phyloP scores from a whole-genome alignment of 495 filamentous ascomycete genomes.

The Amorphotheca resinae region DNA sequence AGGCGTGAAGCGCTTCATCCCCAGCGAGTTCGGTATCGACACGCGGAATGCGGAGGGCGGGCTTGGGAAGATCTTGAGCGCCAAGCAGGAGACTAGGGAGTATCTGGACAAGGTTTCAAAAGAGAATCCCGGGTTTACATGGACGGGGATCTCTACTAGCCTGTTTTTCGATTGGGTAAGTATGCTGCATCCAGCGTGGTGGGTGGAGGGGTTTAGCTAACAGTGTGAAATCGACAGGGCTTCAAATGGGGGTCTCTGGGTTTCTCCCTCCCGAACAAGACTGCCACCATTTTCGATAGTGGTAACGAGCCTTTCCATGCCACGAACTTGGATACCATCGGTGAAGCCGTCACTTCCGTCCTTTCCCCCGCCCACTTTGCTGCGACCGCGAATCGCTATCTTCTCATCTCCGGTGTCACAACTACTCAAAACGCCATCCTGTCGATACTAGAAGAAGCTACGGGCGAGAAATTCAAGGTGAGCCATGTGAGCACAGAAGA shows the following conservation, averaged over 20 bases:
- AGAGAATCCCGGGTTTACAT: constrained; percentile 32
- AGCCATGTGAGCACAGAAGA: constrained; percentile 27
- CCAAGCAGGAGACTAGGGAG: constrained; percentile 13
- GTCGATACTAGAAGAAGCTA: constrained; percentile 35
- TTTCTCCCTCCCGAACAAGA: constrained; percentile 22
- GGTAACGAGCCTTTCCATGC: constrained; percentile 23
- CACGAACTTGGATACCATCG: constrained; percentile 32
- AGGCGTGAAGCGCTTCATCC: constrained; percentile 46
- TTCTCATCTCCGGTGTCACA: constrained; percentile 31
- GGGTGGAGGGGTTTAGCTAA: neutral
- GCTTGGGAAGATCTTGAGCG: constrained; percentile 22
- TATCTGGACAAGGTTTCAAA: neutral
- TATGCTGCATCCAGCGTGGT: neutral
- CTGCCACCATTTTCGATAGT: constrained; percentile 25
- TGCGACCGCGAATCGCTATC: constrained; percentile 30
- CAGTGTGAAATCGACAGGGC: constrained; percentile 20
- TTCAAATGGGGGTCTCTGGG: constrained; percentile 20
- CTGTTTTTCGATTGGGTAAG: constrained; percentile 31
- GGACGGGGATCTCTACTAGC: constrained; percentile 33
- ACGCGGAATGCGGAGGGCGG: constrained; percentile 26
- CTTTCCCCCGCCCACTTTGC: constrained; percentile 23
- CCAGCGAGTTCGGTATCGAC: constrained; percentile 41
- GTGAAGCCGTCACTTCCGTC: constrained; percentile 27
- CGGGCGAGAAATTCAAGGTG: constrained; percentile 46
- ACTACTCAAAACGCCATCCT: constrained; percentile 37